These are phyloP conservation scores for Coniella lustricola DNA, from an alignment of 2,329 filamentous ascomycete genomes.

Conservation along the genomic window DNA sequence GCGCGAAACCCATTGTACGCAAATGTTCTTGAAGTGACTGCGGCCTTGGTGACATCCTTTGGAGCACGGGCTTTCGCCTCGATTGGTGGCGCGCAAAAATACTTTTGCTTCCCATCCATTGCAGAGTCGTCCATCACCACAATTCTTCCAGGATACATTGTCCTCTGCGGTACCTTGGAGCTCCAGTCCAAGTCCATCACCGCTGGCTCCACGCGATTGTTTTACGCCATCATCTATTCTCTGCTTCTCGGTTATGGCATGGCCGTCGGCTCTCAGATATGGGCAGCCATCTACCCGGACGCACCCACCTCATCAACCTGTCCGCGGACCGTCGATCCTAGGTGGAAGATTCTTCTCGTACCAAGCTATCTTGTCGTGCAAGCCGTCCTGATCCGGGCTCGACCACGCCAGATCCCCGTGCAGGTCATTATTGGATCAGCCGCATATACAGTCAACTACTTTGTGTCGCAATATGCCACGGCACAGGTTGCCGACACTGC, in stretches of 20 bases:
- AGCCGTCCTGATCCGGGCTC: conserved; percentile 14
- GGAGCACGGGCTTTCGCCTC: conserved; percentile 10
- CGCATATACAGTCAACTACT: conserved; percentile 17
- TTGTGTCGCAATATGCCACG: conserved; percentile 16
- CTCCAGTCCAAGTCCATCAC: conserved; percentile 13
- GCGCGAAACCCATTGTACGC: conserved; percentile 9
- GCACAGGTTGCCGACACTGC: conserved; percentile 15
- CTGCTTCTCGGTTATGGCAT: conserved; percentile 13
- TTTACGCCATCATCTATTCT: conserved; percentile 13
- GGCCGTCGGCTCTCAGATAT: conserved; percentile 26
- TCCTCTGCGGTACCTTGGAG: conserved; percentile 11
- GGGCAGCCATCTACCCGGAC: conserved; percentile 25
- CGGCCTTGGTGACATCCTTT: conserved; percentile 9
- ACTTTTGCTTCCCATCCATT: conserved; percentile 12
- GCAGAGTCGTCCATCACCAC: conserved; percentile 11
- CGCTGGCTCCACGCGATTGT: conserved; percentile 9
- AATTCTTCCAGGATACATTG: conserved; percentile 12
- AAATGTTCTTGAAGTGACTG: conserved; percentile 12
- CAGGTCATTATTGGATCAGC: conserved; percentile 16
- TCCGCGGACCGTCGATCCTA: conserved; percentile 21
- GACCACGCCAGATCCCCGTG: conserved; percentile 13
- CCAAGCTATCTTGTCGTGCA: conserved; percentile 56
- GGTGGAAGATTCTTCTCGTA: conserved; percentile 57
- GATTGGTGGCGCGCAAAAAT: conserved; percentile 3
- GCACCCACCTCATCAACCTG: conserved; percentile 26